These are phyloP conservation scores for Parmelia sp. DNA, from an alignment of 495 filamentous ascomycete genomes.

Conservation along the genomic window DNA sequence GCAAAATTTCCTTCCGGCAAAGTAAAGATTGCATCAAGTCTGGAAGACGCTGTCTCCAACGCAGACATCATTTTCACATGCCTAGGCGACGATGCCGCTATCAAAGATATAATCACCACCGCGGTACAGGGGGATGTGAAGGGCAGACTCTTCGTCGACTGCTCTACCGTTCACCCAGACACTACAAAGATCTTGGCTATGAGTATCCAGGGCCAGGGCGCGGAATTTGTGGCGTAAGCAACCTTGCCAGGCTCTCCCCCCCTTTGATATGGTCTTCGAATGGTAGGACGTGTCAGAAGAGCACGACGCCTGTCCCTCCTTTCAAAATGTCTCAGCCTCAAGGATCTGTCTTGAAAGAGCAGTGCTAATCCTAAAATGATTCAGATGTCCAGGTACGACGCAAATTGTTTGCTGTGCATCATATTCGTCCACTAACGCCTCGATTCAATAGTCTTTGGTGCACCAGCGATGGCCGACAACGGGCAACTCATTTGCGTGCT, in stretches of 20 bases:
- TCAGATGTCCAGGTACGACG: constrained; percentile 43
- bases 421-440: not conserved
- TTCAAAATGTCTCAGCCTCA: not conserved
- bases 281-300: not conserved
- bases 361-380: not conserved
- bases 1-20: constrained; percentile 49
- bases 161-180: constrained; percentile 82
- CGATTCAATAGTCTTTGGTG: constrained; percentile 27
- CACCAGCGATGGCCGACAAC: constrained; percentile 39
- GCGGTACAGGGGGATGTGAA: constrained; percentile 43
- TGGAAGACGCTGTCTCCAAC: constrained; percentile 58
- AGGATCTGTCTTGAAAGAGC: not conserved
- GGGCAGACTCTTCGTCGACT: constrained; percentile 75
- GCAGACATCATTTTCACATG: constrained; percentile 81
- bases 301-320: not conserved
- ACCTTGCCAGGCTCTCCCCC: not conserved
- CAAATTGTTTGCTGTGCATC: constrained; percentile 7
- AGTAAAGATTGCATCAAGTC: constrained; percentile 51
- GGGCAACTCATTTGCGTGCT: constrained; percentile 72
- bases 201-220: constrained; percentile 50
- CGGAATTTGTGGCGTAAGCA: constrained; percentile 57
- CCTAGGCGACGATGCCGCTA: constrained; percentile 70
- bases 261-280: not conserved
- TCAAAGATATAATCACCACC: constrained; percentile 44
- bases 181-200: constrained; percentile 61